Evolutionary conservation across 139 green algal species (phyloP).

Genomic region (Cymbomonas tetramitiformis): DNA sequence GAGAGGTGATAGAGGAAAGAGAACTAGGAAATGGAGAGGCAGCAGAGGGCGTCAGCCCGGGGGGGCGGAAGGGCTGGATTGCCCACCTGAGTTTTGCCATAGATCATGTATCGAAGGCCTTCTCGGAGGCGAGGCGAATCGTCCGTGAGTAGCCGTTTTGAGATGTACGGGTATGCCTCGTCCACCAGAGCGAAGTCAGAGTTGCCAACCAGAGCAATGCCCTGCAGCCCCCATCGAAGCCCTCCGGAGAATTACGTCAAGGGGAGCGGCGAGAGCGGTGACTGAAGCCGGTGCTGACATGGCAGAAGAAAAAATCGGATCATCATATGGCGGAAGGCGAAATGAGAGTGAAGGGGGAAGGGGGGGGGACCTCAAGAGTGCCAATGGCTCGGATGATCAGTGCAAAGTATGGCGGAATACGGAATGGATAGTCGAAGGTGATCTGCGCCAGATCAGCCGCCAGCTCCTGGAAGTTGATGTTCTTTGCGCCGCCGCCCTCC

Average conservation of each 20-base stretch:
- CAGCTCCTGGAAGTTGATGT: conserved; percentile 68
- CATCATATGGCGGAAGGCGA: too few species aligned
- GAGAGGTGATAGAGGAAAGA: too few species aligned
- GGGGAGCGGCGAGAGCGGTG: background rate
- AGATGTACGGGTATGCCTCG: conserved; percentile 93
- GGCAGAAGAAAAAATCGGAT: background rate
- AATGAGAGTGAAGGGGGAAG: too few species aligned
- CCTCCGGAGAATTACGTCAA: background rate
- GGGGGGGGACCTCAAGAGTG: conserved; percentile 63
- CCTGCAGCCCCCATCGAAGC: too few species aligned
- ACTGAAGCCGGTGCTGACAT: background rate
- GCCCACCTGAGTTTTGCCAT: conserved; percentile 43
- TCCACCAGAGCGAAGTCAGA: conserved; percentile 92
- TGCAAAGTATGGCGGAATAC: conserved; percentile 81
- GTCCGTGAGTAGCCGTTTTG: conserved; percentile 80
- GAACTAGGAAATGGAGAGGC: too few species aligned
- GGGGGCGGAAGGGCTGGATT: too few species aligned
- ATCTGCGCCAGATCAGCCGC: conserved; percentile 93
- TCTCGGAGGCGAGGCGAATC: conserved; percentile 62
- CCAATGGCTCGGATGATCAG: conserved; percentile 73
- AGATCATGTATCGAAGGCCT: conserved; percentile 67
- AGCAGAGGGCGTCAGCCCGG: too few species aligned
- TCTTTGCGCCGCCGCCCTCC: conserved; percentile 41
- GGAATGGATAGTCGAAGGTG: conserved; percentile 93
- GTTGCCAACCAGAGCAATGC: conserved; percentile 66